Evolutionary conservation across 371 early-diverging fungal species (phyloP).

Genomic region (Fennellomyces sp.): DNA sequence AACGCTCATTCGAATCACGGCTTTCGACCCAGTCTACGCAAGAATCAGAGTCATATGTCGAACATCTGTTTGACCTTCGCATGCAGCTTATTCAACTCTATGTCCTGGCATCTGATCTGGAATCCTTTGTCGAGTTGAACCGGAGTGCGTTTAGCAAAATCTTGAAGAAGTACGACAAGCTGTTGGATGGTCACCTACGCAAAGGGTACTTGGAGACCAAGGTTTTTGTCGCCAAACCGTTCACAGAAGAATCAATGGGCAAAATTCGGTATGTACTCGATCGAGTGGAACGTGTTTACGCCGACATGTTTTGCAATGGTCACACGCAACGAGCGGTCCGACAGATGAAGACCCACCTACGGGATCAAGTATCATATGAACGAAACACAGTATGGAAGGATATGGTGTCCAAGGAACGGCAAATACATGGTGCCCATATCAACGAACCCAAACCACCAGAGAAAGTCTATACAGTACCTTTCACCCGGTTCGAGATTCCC

Average conservation of each 20-base stretch:
- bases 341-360: slow-evolving; percentile 63
- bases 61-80: neutral
- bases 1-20: slow-evolving; percentile 5
- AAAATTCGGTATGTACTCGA: slow-evolving; percentile 44
- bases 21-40: slow-evolving; percentile 1
- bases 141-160: slow-evolving; percentile 91
- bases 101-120: slow-evolving; percentile 66
- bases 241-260: slow-evolving; percentile 40
- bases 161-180: slow-evolving; percentile 93
- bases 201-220: slow-evolving; percentile 48
- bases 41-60: slow-evolving; percentile 2
- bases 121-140: slow-evolving; percentile 87
- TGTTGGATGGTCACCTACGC: slow-evolving; percentile 55
- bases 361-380: slow-evolving; percentile 77
- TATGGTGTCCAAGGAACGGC: slow-evolving; percentile 73
- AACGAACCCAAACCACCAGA: slow-evolving; percentile 19
- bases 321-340: slow-evolving; percentile 50
- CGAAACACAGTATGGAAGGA: slow-evolving; percentile 84
- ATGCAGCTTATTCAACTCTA: slow-evolving; percentile 11
- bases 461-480: slow-evolving; percentile 33
- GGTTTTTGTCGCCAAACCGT: slow-evolving; percentile 53
- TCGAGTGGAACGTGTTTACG: slow-evolving; percentile 54
- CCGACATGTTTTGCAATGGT: slow-evolving; percentile 54
- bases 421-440: slow-evolving; percentile 42
- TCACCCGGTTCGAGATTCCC: neutral